Percentiles rank a stretch among this genome's conserved stretches.
Conservation (phyloP, 1,284 basidiomycete genomes). For the Apiotrichum gracile region DNA sequence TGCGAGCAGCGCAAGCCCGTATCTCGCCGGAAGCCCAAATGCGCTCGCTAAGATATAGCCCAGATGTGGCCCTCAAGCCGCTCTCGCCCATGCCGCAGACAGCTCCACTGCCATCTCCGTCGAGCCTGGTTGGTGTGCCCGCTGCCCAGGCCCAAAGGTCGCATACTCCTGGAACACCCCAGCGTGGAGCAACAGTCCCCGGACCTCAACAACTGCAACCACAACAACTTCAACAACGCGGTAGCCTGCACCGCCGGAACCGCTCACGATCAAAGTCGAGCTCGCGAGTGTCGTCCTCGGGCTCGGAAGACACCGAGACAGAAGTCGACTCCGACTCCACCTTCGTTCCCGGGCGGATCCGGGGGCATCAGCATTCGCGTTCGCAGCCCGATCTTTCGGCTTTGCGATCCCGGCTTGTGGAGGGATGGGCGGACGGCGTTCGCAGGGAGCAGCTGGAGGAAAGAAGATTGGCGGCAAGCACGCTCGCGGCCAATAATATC, state of each 20-base stretch:
- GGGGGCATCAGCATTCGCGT: constrained; percentile 20
- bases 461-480: background rate
- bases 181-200: constrained; percentile 8
- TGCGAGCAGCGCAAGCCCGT: background rate
- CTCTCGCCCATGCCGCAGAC: constrained; percentile 2
- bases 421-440: constrained; percentile 31
- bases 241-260: background rate
- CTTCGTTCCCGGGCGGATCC: constrained; percentile 23
- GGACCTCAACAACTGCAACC: background rate
- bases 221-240: background rate
- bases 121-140: background rate
- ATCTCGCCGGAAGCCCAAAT: constrained; percentile 10
- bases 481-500: background rate
- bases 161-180: background rate
- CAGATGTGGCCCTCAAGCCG: constrained; percentile 4
- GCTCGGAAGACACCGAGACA: constrained; percentile 29
- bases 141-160: background rate
- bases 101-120: background rate
- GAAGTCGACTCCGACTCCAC: constrained; percentile 36
- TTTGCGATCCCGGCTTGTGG: constrained; percentile 27
- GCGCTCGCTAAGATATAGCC: background rate
- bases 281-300: constrained; percentile 6
- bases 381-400: constrained; percentile 40
- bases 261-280: constrained; percentile 5
- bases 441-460: constrained; percentile 13